These are phyloP conservation scores for Cytidiella melzeri DNA, from an alignment of 768 basidiomycete species.

Conservation along the genomic window DNA sequence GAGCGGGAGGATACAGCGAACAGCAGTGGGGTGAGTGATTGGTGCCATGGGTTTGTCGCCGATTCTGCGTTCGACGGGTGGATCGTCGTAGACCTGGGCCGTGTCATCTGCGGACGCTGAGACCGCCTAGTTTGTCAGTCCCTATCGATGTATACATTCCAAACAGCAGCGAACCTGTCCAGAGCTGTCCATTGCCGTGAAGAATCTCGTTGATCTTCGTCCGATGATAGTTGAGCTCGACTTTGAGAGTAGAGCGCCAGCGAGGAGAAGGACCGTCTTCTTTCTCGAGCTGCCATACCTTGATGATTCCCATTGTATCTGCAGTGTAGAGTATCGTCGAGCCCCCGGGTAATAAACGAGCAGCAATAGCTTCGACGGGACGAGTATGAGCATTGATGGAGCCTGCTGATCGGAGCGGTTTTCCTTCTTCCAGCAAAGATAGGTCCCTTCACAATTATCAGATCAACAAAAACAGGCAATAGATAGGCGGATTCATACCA, in stretches of 20 bases:
- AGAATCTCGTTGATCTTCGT: conserved; percentile 76
- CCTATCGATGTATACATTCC: no score
- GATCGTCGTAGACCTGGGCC: conserved; percentile 53
- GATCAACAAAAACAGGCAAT: background rate
- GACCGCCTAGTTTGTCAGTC: no score
- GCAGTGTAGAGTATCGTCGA: conserved; percentile 65
- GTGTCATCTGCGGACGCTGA: conserved; percentile 91
- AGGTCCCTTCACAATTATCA: conserved; percentile 50
- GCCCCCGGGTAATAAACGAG: conserved; percentile 38
- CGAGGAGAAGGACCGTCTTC: conserved; percentile 37
- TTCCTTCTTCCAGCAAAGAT: conserved; percentile 34
- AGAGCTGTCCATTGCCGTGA: conserved; percentile 66
- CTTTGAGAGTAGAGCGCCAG: conserved; percentile 45
- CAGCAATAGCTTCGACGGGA: conserved; percentile 77
- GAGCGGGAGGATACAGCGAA: conserved; percentile 70
- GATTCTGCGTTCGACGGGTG: conserved; percentile 21
- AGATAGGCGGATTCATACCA: conserved; percentile 52
- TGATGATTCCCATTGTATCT: conserved; percentile 90
- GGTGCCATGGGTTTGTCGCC: conserved; percentile 35
- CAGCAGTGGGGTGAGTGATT: conserved; percentile 56
- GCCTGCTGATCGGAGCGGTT: conserved; percentile 47
- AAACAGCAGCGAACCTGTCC: conserved; percentile 63
- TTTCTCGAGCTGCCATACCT: conserved; percentile 62
- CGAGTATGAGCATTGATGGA: conserved; percentile 82
- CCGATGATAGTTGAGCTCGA: conserved; percentile 67